A percentile compares a stretch with the other conserved stretches of the same genome.
Conservation (phyloP, 345 rosid genomes). For the Combretum micranthum region DNA sequence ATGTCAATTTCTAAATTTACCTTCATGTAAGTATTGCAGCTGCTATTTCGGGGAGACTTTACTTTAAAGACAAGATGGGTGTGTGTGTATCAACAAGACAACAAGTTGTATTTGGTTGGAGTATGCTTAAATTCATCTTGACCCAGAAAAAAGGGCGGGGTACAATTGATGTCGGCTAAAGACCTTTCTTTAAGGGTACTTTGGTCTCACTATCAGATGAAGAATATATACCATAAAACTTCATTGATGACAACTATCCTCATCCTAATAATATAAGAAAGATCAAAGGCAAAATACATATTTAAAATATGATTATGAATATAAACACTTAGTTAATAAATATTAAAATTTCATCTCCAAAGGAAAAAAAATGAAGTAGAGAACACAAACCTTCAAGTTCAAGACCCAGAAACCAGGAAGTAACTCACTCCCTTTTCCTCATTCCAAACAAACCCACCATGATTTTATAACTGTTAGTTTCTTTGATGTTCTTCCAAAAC, state of each 20-base stretch:
- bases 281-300: no score
- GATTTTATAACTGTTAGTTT: no score
- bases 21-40: conserved; percentile 16
- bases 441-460: conserved; percentile 15
- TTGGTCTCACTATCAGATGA: no score
- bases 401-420: conserved; percentile 26
- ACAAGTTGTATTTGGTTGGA: conserved; percentile 36
- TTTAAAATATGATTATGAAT: conserved; percentile 1
- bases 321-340: not conserved
- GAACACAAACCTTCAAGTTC: conserved; percentile 43
- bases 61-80: conserved; percentile 67
- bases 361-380: no score
- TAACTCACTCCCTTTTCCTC: conserved; percentile 17
- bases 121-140: conserved; percentile 33
- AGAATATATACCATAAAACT: no score
- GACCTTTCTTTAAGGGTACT: no score
- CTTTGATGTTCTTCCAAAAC: no score
- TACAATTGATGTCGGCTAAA: conserved; percentile 1
- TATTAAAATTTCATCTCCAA: no score
- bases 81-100: no score
- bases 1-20: conserved; percentile 19
- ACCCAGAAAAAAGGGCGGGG: conserved; percentile 27
- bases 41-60: conserved; percentile 22
- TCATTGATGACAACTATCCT: no score
- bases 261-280: no score